Base-by-base conservation (phyloP, 129 eudicot species). In the Scalesia atractyloides region DNA sequence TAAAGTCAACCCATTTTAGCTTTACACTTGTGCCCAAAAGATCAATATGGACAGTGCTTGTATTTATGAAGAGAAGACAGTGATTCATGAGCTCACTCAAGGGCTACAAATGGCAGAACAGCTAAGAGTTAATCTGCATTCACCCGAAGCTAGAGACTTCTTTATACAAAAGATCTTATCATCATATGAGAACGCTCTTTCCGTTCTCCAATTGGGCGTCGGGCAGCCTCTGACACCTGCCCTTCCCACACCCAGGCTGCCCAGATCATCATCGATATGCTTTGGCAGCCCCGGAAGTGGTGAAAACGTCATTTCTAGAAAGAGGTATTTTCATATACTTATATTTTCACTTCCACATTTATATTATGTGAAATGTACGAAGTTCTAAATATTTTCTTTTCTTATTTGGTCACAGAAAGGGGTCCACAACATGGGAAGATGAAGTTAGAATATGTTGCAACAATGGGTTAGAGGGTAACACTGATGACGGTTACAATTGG, bases 401-500 rank as follows among this genome's bases (percentile, higher is more conserved):
- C 36, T 14, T 73, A 20, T 10, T 36, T 70, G 64, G 17, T 76
- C 39, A 83, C 88, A 94, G 98, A 83, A 94, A 94, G 83, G 53
- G 70, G 49, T 44, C 74, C 72, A 77, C 89, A 6, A 79, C 77
- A 22, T 78, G 95, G 95, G 87, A 86, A 33, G 78, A 87, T 4
- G 85, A 87, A 52, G 95, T 83, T 76, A 88, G 81, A 78, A 73
- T 81, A 17, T 73, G 58, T 70, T 69, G 70, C n/a, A 87, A 68
- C 26, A 80, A 76, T 77, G 96, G 90, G n/a, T 70, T 81, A 30
- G 90, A 86, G 68, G 89, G 84, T 5, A 81, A 91, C 51, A 73
- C 58, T 62, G 86, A 91, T 16, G 96, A 88, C 58, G 87, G 93
- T 30, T 82, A 80, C 65, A 88, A 89, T 59, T 91, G 97, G 97